Percentiles rank a stretch among this genome's conserved stretches.
These are phyloP conservation scores for Aspergillus sp. DNA, from an alignment of 2,329 filamentous ascomycete species.

Conservation along the genomic window DNA sequence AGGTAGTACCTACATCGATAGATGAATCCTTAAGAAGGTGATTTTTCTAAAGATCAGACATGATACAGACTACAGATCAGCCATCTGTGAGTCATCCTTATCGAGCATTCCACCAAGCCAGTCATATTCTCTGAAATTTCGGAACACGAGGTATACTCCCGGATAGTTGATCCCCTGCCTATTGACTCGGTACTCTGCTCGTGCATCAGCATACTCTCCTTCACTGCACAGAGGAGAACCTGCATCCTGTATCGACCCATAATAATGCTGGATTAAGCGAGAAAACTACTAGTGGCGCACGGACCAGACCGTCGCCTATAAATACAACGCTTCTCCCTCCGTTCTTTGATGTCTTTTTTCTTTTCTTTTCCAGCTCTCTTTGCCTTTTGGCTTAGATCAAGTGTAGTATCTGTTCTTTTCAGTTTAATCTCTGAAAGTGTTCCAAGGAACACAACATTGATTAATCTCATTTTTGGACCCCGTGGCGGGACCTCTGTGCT, in stretches of 20 bases:
- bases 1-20: neutral
- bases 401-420: constrained; percentile 96
- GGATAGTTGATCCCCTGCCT: too few relatives aligned
- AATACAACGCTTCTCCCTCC: constrained; percentile 18
- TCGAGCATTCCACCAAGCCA: too few relatives aligned
- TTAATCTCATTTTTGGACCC: constrained; percentile 77
- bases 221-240: too few relatives aligned
- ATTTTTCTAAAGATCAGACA: neutral
- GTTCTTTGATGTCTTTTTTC: constrained; percentile 33
- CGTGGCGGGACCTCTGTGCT: constrained; percentile 65
- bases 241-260: too few relatives aligned
- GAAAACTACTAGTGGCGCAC: constrained; percentile 13
- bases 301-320: constrained; percentile 22
- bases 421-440: constrained; percentile 92
- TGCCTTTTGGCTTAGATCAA: constrained; percentile 75
- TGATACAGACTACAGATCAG: neutral
- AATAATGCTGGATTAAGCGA: neutral
- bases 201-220: neutral
- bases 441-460: constrained; percentile 69
- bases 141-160: too few relatives aligned
- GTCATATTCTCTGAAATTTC: too few relatives aligned
- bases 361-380: constrained; percentile 50
- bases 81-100: too few relatives aligned
- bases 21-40: too few relatives aligned
- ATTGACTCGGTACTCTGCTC: too few relatives aligned